Percentiles rank a stretch among this genome's conserved stretches.
phyloP scores from a whole-genome alignment of 75 land plant species.

The Ceratopteris richardii region DNA sequence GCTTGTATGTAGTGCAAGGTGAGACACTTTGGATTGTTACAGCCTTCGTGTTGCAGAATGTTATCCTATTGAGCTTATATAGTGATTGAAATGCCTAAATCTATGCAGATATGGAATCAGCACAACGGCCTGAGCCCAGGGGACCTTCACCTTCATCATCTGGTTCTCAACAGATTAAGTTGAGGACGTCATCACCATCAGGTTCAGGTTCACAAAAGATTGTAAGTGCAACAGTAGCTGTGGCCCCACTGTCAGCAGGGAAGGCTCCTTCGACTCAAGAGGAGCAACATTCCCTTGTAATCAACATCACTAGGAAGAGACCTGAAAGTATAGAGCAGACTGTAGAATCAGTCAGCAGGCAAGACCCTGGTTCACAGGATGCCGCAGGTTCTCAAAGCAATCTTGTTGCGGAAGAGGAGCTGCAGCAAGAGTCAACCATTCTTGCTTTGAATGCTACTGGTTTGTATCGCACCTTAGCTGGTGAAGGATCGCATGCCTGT shows the following conservation, averaged over 20 bases:
- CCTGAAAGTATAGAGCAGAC: slow-evolving; percentile 48
- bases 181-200: slow-evolving; percentile 47
- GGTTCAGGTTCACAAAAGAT: slow-evolving; percentile 12
- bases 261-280: neutral
- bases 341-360: slow-evolving; percentile 40
- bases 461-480: neutral
- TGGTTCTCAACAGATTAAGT: slow-evolving; percentile 16
- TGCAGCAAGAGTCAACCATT: slow-evolving; percentile 72
- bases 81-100: too few species aligned
- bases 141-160: slow-evolving; percentile 44
- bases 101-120: slow-evolving; percentile 81
- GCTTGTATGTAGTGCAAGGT: slow-evolving; percentile 62
- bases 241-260: neutral
- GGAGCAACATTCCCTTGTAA: slow-evolving; percentile 12
- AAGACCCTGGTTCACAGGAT: slow-evolving; percentile 49
- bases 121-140: slow-evolving; percentile 39
- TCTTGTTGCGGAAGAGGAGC: slow-evolving; percentile 49
- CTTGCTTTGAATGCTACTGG: slow-evolving; percentile 42
- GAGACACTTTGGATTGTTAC: too few species aligned
- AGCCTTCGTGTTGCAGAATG: neutral
- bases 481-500: neutral
- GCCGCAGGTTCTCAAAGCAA: slow-evolving; percentile 18
- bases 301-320: slow-evolving; percentile 14
- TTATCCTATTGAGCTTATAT: too few species aligned
- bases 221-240: neutral